Conservation (phyloP, 2,329 filamentous ascomycete species). For the Pseudofabraea citricarpa region DNA sequence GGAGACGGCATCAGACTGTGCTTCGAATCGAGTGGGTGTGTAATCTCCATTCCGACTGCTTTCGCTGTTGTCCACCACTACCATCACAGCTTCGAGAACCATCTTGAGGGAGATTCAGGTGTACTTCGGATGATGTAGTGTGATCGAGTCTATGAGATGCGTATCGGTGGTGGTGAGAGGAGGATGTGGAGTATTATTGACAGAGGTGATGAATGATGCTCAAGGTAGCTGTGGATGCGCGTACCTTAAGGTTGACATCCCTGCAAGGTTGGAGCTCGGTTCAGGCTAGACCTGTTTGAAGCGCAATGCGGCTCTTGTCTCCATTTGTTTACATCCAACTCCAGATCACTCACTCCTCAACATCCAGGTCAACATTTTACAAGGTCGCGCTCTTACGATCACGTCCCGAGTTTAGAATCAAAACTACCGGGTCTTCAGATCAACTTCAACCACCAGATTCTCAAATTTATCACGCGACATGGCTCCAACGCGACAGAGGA, state of each 20-base stretch:
- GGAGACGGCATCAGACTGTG: slow-evolving; percentile 91
- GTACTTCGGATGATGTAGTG: slow-evolving; percentile 1
- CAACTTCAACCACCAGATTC: too few relatives aligned
- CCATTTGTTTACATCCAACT: slow-evolving; percentile 38
- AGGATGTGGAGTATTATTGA: slow-evolving; percentile 6
- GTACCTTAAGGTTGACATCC: slow-evolving; percentile 17
- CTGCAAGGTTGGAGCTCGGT: slow-evolving; percentile 15
- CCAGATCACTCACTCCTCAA: slow-evolving; percentile 6
- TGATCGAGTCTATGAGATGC: neutral
- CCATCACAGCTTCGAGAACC: slow-evolving; percentile 99
- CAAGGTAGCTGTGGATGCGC: slow-evolving; percentile 23
- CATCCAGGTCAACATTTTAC: neutral
- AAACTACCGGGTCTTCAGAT: too few relatives aligned
- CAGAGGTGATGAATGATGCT: slow-evolving; percentile 8
- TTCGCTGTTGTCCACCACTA: slow-evolving; percentile 99
- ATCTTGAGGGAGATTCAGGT: slow-evolving; percentile 53
- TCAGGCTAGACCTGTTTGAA: slow-evolving; percentile 10
- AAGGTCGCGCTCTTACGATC: too few relatives aligned
- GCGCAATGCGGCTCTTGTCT: slow-evolving; percentile 15
- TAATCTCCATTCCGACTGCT: slow-evolving; percentile 94
- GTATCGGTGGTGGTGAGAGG: neutral
- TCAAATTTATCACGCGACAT: slow-evolving; percentile 31
- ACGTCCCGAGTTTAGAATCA: too few relatives aligned
- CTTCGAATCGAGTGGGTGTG: slow-evolving; percentile 90
- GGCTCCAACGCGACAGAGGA: slow-evolving; percentile 41